These are phyloP conservation scores for Wallacemonas sp. DNA, from an alignment of 208 protist species.

Conservation along the genomic window DNA sequence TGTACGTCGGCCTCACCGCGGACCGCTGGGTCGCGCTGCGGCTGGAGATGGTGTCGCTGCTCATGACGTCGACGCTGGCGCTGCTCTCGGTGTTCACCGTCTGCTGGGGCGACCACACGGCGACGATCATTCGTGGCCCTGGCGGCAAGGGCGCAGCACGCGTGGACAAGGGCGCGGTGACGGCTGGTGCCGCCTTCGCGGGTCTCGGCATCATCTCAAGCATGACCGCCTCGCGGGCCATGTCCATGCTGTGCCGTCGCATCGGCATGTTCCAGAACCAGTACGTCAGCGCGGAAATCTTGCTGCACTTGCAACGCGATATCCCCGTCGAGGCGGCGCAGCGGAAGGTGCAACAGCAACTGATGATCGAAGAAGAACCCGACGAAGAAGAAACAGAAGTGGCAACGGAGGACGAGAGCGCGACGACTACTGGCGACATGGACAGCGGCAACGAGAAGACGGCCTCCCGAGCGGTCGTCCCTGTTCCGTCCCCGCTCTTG, in stretches of 20 bases:
- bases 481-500: slow-evolving; percentile 32
- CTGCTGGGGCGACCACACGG: slow-evolving; percentile 19
- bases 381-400: background rate
- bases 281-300: slow-evolving; percentile 75
- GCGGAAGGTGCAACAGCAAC: slow-evolving; percentile 24
- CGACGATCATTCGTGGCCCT: slow-evolving; percentile 19
- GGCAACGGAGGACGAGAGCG: background rate
- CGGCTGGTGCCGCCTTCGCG: slow-evolving; percentile 42
- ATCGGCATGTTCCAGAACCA: slow-evolving; percentile 73
- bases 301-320: slow-evolving; percentile 50
- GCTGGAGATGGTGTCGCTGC: slow-evolving; percentile 66
- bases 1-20: slow-evolving; percentile 45
- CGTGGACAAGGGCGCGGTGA: slow-evolving; percentile 20
- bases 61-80: slow-evolving; percentile 60
- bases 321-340: slow-evolving; percentile 28
- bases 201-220: slow-evolving; percentile 66
- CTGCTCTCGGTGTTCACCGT: slow-evolving; percentile 58
- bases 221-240: slow-evolving; percentile 51
- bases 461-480: background rate
- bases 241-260: slow-evolving; percentile 52
- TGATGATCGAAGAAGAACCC: slow-evolving; percentile 2
- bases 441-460: background rate
- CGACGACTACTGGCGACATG: background rate
- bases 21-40: slow-evolving; percentile 77
- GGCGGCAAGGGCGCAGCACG: slow-evolving; percentile 6